Conservation (phyloP, 2,329 filamentous ascomycete genomes). For the Microdochium nivale region DNA sequence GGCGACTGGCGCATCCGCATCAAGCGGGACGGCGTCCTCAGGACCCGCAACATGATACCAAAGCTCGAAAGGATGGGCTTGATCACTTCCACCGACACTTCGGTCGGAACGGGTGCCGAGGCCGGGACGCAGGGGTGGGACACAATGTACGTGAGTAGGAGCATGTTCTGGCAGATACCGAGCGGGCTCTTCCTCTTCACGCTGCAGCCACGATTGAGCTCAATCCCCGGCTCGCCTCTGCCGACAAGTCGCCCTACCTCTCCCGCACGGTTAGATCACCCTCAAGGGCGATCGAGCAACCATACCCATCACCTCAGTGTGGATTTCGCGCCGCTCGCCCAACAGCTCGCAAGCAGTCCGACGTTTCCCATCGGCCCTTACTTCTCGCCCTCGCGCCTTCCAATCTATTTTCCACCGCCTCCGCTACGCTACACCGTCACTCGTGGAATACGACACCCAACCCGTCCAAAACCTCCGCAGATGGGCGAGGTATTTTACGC, state of each 20-base stretch:
- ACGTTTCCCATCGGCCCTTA: constrained; percentile 57
- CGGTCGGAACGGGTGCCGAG: constrained; percentile 58
- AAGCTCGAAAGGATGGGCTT: constrained; percentile 93
- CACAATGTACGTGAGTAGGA: constrained; percentile 72
- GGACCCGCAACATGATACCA: constrained; percentile 71
- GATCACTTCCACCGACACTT: constrained; percentile 66
- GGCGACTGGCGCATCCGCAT: constrained; percentile 85
- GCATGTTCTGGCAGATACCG: constrained; percentile 88
- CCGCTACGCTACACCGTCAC: constrained; percentile 76
- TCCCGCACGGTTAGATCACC: constrained; percentile 29
- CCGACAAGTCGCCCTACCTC: constrained; percentile 42
- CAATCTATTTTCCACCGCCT: constrained; percentile 82
- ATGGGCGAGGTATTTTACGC: constrained; percentile 90
- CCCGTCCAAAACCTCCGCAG: constrained; percentile 78
- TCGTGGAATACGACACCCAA: constrained; percentile 71
- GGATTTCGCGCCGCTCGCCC: constrained; percentile 12
- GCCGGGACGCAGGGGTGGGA: constrained; percentile 60
- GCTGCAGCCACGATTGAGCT: constrained; percentile 46
- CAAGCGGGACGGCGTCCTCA: constrained; percentile 79
- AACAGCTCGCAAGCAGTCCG: constrained; percentile 17
- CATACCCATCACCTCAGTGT: constrained; percentile 11
- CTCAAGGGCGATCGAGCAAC: constrained; percentile 12
- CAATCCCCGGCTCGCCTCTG: constrained; percentile 41
- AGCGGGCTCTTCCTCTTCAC: constrained; percentile 83
- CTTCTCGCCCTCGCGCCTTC: constrained; percentile 73